Base-by-base conservation (phyloP, 108 stramenopile genomes). In the Conticribra weissflogii region DNA sequence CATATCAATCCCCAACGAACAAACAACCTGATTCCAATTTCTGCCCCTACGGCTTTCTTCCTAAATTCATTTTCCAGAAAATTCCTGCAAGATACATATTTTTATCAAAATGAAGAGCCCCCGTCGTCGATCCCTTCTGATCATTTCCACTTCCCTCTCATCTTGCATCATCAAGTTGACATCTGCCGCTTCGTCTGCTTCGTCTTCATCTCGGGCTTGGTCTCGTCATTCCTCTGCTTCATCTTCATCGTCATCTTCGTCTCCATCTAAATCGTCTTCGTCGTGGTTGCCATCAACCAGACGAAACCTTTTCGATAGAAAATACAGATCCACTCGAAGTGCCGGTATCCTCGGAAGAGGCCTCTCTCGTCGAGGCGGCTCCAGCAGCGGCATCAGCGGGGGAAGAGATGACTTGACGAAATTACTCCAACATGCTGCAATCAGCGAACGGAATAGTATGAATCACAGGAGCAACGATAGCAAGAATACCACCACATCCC, bases 351-450 rank as follows among this genome's bases (percentile, higher is more conserved):
- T 41, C 8, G 36, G 36, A 9, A 5, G 36, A 12, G 36, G 36
- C 8, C 36, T 41, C 8, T 41, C 36, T 41, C 36, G 36, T 9
- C 5, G 36, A 41, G 36, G 36, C 5, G 36, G 36, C 5, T 41
- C 36, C 12, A 41, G 36, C 36, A 12, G 36, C 5, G 5, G 8
- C 36, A 41, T 5, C 36, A 41, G 5, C 12, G 36, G 36, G 12
- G 36, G 12, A 5, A 41, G 5, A 9, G 12, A 12, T 12, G 12
- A 41, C 5, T 41, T 21, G 54, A 53, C 19, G 29, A 9, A 53
- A 66, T 63, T 22, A 29, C 50, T 22, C 68, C 1, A 62, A 51
- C 45, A 51, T 44, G 8, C n/a, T n/a, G n/a, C n/a, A n/a, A n/a
- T n/a, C n/a, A n/a, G n/a, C n/a, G n/a, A n/a, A n/a, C n/a, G n/a